A percentile compares a stretch with the other conserved stretches of the same genome.
These are phyloP conservation scores for Silene noctiflora DNA, from an alignment of 179 eudicot genomes.

Conservation along the genomic window DNA sequence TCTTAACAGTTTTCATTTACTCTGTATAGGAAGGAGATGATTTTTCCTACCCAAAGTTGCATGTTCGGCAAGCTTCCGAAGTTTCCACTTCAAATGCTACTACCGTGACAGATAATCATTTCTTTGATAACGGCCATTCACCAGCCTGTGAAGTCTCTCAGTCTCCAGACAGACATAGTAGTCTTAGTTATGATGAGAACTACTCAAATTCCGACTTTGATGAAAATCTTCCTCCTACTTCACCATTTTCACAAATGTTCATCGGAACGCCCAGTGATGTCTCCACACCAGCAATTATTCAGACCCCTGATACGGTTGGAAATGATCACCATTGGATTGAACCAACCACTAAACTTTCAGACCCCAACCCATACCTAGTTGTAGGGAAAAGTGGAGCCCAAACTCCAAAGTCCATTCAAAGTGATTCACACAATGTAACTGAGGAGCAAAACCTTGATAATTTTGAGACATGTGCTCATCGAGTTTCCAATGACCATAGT, in stretches of 20 bases:
- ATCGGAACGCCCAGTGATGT: conserved; percentile 32
- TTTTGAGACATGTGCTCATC: conserved; percentile 18
- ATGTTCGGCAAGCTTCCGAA: conserved; percentile 37
- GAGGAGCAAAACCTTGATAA: conserved; percentile 20
- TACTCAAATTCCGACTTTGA: conserved; percentile 35
- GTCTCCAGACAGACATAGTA: conserved; percentile 41
- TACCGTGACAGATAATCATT: conserved; percentile 28
- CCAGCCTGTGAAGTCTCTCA: conserved; percentile 25
- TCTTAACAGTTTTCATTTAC: background rate
- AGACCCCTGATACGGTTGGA: conserved; percentile 18
- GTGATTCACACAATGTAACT: conserved; percentile 13
- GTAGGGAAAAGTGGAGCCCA: conserved; percentile 22
- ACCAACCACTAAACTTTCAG: conserved; percentile 14
- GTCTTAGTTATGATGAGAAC: conserved; percentile 39
- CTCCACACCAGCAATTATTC: conserved; percentile 23
- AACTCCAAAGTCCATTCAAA: conserved; percentile 21
- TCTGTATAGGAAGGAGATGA: conserved; percentile 32
- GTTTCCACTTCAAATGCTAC: conserved; percentile 31
- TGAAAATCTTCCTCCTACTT: conserved; percentile 28
- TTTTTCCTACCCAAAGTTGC: conserved; percentile 31
- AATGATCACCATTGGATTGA: conserved; percentile 17
- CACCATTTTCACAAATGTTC: conserved; percentile 22
- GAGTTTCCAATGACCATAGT: conserved; percentile 22
- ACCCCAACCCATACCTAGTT: conserved; percentile 22
- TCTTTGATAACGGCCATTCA: conserved; percentile 20